Evolutionary conservation across 495 filamentous ascomycete species (phyloP), one percentile per base, ranked within the genome.

Genomic region (Xylaria acuta): DNA sequence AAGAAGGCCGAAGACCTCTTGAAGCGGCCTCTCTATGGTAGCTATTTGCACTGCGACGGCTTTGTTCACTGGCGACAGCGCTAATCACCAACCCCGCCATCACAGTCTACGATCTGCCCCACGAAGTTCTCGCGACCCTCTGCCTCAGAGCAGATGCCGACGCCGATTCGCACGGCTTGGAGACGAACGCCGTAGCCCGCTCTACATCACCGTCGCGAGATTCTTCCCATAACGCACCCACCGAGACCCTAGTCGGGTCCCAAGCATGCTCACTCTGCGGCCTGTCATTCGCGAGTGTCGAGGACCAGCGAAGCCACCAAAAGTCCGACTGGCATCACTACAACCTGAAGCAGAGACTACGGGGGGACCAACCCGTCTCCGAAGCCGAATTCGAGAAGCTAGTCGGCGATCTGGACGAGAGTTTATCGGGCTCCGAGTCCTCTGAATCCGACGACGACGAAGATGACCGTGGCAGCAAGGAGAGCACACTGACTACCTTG

Each of bases 241-340:
- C 76, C 27, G 78, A 80, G 60, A 81, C 72, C 67, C 43, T 88
- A 41, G 85, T 88, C 49, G 89, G 89, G 4, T 87, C 93, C 4
- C 94, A 93, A 51, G 88, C 92, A 30, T 99, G 96, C 77, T 87
- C 91, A 5, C 89, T 98, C 20, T 99, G 96, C 82, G 86, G 86
- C 40, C 84, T 93, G 22, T 83, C 86, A 0, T 96, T 93, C 75
- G 74, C 81, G 34, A 91, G 84, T 34, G 89, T 97, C 34, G 86
- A 90, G 75, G 94, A 97, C 64, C 97, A 99, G 75, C 88, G 92
- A 56, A 86, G 88, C 65, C 96, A 99, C 83, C 89, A 92, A 34
- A 90, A 91, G 67, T 97, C 95, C n/a, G 96, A 99, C 79, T 86
- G 95, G 59, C 96, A 99, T 81, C 87, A 91, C 67, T 98, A 97